Conservation (phyloP, 225 moss, liverwort and hornwort species). For the Bryum argenteum region DNA sequence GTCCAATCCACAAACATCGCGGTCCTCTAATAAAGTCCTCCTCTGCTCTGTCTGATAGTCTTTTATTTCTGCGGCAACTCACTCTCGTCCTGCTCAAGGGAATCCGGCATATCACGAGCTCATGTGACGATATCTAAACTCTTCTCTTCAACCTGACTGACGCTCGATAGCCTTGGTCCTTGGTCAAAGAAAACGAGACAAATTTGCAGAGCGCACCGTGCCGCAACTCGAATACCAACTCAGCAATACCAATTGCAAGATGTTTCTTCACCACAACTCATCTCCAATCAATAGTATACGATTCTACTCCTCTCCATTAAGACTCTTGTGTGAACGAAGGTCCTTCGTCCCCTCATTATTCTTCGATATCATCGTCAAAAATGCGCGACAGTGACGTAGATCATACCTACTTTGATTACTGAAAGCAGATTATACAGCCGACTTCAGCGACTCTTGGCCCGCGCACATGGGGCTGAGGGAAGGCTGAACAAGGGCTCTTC, state of each 20-base stretch:
- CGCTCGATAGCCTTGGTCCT: slow-evolving; percentile 22
- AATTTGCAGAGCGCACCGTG: slow-evolving; percentile 21
- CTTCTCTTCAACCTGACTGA: slow-evolving; percentile 1
- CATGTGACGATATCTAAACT: slow-evolving; percentile 2
- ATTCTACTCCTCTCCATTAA: slow-evolving; percentile 1
- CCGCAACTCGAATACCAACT: slow-evolving; percentile 10
- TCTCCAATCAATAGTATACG: slow-evolving; percentile 12
- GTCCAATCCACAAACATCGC: slow-evolving; percentile 23
- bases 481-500: too few species aligned
- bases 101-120: slow-evolving; percentile 19
- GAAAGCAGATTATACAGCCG: background rate
- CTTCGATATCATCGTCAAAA: slow-evolving; percentile 26
- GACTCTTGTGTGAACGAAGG: slow-evolving; percentile 11
- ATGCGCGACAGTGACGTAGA: slow-evolving; percentile 4
- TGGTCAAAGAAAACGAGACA: background rate
- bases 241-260: slow-evolving; percentile 17
- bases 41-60: slow-evolving; percentile 5
- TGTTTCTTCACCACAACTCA: background rate
- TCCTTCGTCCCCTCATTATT: slow-evolving; percentile 14
- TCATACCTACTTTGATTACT: slow-evolving; percentile 9
- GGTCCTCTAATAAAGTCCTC: slow-evolving; percentile 8
- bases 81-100: slow-evolving; percentile 28
- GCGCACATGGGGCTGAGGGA: too few species aligned
- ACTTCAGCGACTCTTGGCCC: slow-evolving; percentile 1
- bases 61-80: slow-evolving; percentile 19